phyloP scores from a whole-genome alignment of 352 stramenopile genomes.

The Pythium monospermum region DNA sequence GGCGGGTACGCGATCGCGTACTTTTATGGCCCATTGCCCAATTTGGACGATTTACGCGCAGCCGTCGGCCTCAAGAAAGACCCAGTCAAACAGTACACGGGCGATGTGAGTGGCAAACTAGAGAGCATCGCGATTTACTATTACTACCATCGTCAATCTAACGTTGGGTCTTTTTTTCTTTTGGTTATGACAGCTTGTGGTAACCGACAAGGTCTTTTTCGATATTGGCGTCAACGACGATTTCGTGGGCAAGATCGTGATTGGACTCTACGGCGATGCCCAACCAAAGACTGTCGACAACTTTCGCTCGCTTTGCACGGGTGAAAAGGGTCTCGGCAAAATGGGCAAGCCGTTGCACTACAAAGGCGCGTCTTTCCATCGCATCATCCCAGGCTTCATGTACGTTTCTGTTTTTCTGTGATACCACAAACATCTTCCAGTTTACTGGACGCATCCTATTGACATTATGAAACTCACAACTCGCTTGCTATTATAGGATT shows the following conservation, averaged over 20 bases:
- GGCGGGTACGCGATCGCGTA: conserved; percentile 67
- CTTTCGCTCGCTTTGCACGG: conserved; percentile 76
- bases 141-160: too few species aligned
- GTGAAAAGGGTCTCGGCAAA: conserved; percentile 62
- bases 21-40: conserved; percentile 61
- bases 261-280: conserved; percentile 72
- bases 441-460: not conserved
- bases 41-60: conserved; percentile 46
- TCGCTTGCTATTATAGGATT: conserved; percentile 36
- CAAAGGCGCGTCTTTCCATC: conserved; percentile 93
- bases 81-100: conserved; percentile 31
- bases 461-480: conserved; percentile 18
- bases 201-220: conserved; percentile 93
- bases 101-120: too few species aligned
- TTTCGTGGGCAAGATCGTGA: conserved; percentile 78
- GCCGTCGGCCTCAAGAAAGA: conserved; percentile 27
- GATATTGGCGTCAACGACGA: conserved; percentile 95
- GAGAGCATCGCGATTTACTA: too few species aligned
- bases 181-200: conserved; percentile 29
- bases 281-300: conserved; percentile 79
- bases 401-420: conserved; percentile 34
- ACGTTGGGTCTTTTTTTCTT: too few species aligned
- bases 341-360: conserved; percentile 95
- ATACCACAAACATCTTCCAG: not conserved
- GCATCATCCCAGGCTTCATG: conserved; percentile 95